Base-by-base conservation (phyloP, 148 eudicot genomes). In the Fallopia convolvulus region DNA sequence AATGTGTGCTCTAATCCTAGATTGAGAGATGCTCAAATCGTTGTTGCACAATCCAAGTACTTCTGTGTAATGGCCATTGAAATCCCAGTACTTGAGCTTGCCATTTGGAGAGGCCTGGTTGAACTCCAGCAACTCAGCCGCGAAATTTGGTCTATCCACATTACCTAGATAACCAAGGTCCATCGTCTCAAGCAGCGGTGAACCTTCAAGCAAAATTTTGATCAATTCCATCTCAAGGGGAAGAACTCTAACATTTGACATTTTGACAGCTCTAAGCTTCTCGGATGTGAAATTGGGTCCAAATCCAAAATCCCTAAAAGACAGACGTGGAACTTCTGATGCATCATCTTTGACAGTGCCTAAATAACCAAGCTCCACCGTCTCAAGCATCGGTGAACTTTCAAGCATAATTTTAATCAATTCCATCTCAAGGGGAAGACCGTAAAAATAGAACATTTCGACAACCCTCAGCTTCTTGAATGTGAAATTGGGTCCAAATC, bases 211-310 rank as follows among this genome's bases (percentile, higher is more conserved):
- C 77, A 92, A 68, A 77, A 87, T 84, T 78, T 86, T 83, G 40
- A 95, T 88, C 9, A 95, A 84, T 60, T 82, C 85, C 91, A 92
- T 89, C 86, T 92, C 97, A 52, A 8, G 4, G 10, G 65, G 30
- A 20, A 8, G 12, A 58, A 90, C 97, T 55, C 83, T 85, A 76
- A 91, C 66, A 77, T 7, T 0, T 1, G 9, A 7, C 20, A 58
- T 20, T 21, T 21, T 20, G 65, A 58, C 30, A 10, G 21, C 10
- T 18, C 11, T 86, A 77, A 95, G 90, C 17, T 76, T 84, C 30
- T 78, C 79, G 60, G 90, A 85, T n/a, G 78, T 87, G 81, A 83
- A 86, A 80, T 82, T 84, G 76, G 79, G 74, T n/a, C 87, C 87
- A 49, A 84, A 84, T 72, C 84, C 86, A 0, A 58, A 58, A 58